Conservation (phyloP, 371 early-diverging fungal species). For the Ordospora pajunii region DNA sequence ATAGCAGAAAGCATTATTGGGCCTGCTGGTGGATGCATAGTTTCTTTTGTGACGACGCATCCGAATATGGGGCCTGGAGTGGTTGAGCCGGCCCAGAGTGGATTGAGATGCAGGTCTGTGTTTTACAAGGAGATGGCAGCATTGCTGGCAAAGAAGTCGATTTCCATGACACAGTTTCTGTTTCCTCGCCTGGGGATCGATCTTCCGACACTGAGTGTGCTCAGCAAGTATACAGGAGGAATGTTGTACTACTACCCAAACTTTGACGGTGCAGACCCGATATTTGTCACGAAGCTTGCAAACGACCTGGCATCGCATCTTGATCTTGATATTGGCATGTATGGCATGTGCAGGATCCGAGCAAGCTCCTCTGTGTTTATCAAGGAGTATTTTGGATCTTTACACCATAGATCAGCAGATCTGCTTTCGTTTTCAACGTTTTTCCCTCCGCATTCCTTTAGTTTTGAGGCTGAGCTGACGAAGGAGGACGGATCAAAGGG, state of each 20-base stretch:
- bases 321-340: constrained; percentile 72
- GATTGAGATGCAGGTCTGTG: constrained; percentile 9
- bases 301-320: constrained; percentile 74
- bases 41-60: constrained; percentile 41
- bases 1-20: constrained; percentile 14
- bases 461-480: constrained; percentile 74
- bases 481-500: constrained; percentile 69
- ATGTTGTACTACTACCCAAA: constrained; percentile 81
- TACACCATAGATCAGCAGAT: constrained; percentile 80
- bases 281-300: constrained; percentile 75
- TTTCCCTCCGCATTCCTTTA: constrained; percentile 79
- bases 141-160: constrained; percentile 75
- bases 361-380: constrained; percentile 68
- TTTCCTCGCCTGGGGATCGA: constrained; percentile 78
- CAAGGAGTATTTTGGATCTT: constrained; percentile 61
- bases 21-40: constrained; percentile 41
- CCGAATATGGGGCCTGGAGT: constrained; percentile 46
- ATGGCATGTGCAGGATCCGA: constrained; percentile 85
- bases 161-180: constrained; percentile 79
- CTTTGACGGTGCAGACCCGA: constrained; percentile 73
- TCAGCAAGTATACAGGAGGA: constrained; percentile 82
- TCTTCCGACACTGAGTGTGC: constrained; percentile 70
- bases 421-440: constrained; percentile 81
- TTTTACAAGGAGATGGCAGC: constrained; percentile 87
- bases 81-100: background rate